Conservation (phyloP, 805 yeast genomes). For the Candida multigemmis region DNA sequence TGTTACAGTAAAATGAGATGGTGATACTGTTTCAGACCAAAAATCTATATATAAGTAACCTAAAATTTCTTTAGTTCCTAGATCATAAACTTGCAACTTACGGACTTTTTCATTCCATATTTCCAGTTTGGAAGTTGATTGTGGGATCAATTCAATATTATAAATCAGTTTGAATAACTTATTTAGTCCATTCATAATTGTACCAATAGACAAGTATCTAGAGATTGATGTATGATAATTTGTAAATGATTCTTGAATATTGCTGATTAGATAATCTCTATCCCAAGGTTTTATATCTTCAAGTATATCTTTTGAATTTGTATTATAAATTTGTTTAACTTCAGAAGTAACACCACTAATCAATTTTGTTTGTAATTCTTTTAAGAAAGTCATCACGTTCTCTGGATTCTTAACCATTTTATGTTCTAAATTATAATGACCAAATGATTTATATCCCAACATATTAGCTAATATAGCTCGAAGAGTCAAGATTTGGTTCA, state of each 20-base stretch:
- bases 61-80: constrained; percentile 41
- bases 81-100: constrained; percentile 63
- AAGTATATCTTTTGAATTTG: constrained; percentile 27
- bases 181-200: constrained; percentile 77
- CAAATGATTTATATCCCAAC: constrained; percentile 61
- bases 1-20: constrained; percentile 93
- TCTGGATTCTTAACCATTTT: constrained; percentile 84
- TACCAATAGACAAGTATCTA: constrained; percentile 62
- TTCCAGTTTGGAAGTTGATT: constrained; percentile 56
- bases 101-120: constrained; percentile 78
- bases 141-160: constrained; percentile 70
- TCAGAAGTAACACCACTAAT: constrained; percentile 49
- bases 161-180: constrained; percentile 61
- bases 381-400: constrained; percentile 63
- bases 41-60: constrained; percentile 87
- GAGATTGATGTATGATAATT: constrained; percentile 3
- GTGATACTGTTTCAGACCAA: constrained; percentile 70
- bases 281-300: constrained; percentile 79
- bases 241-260: constrained; percentile 7
- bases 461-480: constrained; percentile 66
- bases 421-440: constrained; percentile 76
- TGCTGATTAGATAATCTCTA: constrained; percentile 50
- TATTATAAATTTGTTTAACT: constrained; percentile 35
- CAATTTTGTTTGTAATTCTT: constrained; percentile 43
- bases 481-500: constrained; percentile 52